Conservation (phyloP, 225 moss, liverwort and hornwort genomes). For the Lunularia cruciata region DNA sequence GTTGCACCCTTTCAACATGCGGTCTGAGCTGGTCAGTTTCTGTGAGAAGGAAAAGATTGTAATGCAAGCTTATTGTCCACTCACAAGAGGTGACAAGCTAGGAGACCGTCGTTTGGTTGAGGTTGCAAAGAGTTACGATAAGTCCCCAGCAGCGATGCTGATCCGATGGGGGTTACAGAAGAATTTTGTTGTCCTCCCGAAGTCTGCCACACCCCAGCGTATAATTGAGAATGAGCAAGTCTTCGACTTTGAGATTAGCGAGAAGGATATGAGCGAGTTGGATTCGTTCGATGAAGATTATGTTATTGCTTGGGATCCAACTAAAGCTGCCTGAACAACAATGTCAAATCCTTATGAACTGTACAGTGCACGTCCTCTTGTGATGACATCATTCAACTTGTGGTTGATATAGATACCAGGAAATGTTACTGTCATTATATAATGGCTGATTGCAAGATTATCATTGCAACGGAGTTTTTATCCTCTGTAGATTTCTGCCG, state of each 20-base stretch:
- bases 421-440: too few species aligned
- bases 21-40: constrained; percentile 67
- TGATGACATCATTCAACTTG: too few species aligned
- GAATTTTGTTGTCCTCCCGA: constrained; percentile 82
- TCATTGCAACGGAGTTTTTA: too few species aligned
- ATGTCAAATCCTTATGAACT: too few species aligned
- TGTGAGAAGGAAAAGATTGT: constrained; percentile 77
- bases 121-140: constrained; percentile 67
- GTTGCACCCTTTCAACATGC: constrained; percentile 71
- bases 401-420: too few species aligned
- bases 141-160: constrained; percentile 72
- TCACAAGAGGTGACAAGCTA: constrained; percentile 67
- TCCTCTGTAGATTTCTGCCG: too few species aligned
- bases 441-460: too few species aligned
- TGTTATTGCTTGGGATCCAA: constrained; percentile 71
- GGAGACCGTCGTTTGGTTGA: constrained; percentile 56
- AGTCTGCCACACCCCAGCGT: constrained; percentile 66
- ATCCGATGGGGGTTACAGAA: constrained; percentile 90
- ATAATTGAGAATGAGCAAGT: constrained; percentile 83
- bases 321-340: constrained; percentile 29
- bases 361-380: too few species aligned
- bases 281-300: constrained; percentile 67
- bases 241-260: constrained; percentile 80
- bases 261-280: constrained; percentile 57
- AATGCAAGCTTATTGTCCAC: constrained; percentile 81